Evolutionary conservation across 148 eudicot species (phyloP).

Genomic region (Linanthus parryae): DNA sequence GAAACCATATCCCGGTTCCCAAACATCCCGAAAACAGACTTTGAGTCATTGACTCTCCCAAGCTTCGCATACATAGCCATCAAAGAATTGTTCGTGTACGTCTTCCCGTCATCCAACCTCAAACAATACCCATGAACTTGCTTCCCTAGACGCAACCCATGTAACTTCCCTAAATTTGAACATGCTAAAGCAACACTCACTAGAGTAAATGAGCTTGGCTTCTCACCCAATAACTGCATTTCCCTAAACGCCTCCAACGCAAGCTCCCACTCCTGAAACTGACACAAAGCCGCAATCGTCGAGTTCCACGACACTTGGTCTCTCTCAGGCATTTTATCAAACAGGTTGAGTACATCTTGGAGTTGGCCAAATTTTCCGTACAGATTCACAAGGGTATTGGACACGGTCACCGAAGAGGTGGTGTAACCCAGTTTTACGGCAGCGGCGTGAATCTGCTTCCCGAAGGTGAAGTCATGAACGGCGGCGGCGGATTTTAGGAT

Average conservation of each 20-base stretch:
- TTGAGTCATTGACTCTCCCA: conserved; percentile 57
- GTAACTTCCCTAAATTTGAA: conserved; percentile 33
- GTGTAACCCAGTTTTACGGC: conserved; percentile 50
- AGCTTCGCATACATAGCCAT: conserved; percentile 82
- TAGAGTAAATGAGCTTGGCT: conserved; percentile 65
- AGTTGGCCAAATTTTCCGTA: conserved; percentile 67
- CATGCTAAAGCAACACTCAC: conserved; percentile 65
- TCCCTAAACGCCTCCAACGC: conserved; percentile 53
- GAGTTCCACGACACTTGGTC: conserved; percentile 94
- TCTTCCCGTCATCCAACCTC: conserved; percentile 45
- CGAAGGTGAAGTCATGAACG: conserved; percentile 40
- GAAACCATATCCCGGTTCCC: conserved; percentile 62
- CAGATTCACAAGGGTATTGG: conserved; percentile 62
- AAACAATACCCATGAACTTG: conserved; percentile 70
- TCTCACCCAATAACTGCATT: conserved; percentile 45
- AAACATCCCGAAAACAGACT: conserved; percentile 43
- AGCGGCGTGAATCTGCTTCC: conserved; percentile 58
- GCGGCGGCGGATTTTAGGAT: conserved; percentile 55
- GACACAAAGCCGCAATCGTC: conserved; percentile 57
- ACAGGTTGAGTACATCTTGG: conserved; percentile 47
- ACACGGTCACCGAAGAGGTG: conserved; percentile 38
- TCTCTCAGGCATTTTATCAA: conserved; percentile 53
- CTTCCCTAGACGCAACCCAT: conserved; percentile 66
- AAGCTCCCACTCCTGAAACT: conserved; percentile 52
- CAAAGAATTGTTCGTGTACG: conserved; percentile 63